A percentile compares a stretch with the other conserved stretches of the same genome.
phyloP scores from a whole-genome alignment of 2,329 filamentous ascomycete species.

The Massarina eburnea region DNA sequence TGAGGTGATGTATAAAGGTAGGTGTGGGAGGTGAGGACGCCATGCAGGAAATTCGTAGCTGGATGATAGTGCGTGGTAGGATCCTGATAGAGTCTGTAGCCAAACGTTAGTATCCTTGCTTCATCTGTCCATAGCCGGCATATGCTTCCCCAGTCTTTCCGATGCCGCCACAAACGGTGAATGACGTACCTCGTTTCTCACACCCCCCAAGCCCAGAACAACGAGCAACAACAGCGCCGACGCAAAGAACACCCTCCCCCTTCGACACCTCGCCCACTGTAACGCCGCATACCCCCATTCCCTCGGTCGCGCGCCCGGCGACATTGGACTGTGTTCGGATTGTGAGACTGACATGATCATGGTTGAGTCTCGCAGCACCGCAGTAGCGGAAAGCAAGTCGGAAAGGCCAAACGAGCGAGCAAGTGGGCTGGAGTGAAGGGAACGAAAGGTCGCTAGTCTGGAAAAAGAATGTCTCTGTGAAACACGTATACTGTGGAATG shows the following conservation, averaged over 20 bases:
- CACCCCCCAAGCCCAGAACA: constrained; percentile 22
- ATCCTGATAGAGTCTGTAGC: constrained; percentile 26
- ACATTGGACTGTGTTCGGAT: constrained; percentile 21
- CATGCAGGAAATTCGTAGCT: constrained; percentile 29
- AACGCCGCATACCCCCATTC: constrained; percentile 30
- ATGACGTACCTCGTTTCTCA: constrained; percentile 22
- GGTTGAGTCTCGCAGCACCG: background rate
- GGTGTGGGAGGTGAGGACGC: constrained; percentile 26
- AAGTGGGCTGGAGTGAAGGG: background rate
- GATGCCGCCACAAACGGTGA: background rate
- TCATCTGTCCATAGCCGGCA: no score
- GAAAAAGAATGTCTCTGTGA: no score
- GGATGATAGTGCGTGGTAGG: constrained; percentile 27
- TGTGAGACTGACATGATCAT: background rate
- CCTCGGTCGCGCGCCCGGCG: constrained; percentile 23
- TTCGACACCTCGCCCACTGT: constrained; percentile 31
- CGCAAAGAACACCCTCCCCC: constrained; percentile 30
- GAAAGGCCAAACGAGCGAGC: background rate
- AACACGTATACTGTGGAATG: background rate
- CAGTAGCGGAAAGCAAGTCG: background rate
- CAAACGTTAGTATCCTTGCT: constrained; percentile 6
- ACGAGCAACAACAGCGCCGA: constrained; percentile 19
- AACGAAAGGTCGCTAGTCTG: background rate
- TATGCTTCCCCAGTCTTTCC: background rate
- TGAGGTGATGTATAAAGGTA: constrained; percentile 26